phyloP scores from a whole-genome alignment of 192 early-diverging fungal genomes.

The Powellomyces hirtus region DNA sequence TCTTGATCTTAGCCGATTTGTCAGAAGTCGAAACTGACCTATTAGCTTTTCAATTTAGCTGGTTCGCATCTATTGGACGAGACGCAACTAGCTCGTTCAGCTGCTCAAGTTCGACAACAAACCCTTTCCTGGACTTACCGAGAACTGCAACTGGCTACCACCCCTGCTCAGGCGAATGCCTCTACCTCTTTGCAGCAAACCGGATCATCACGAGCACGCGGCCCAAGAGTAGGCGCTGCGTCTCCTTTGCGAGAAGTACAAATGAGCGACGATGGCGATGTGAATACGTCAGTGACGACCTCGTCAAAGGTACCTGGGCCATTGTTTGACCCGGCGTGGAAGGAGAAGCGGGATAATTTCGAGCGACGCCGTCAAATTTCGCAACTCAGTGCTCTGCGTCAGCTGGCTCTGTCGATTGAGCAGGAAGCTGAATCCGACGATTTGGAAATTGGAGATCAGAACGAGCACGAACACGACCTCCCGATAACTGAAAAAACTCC shows the following conservation, averaged over 20 bases:
- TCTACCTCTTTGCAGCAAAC: neutral
- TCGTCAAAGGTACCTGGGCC: too few species aligned
- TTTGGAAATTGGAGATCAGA: neutral
- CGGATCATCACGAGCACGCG: neutral
- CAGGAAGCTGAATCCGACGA: slow-evolving; percentile 5
- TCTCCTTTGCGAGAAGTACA: neutral
- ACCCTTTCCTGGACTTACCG: slow-evolving; percentile 30
- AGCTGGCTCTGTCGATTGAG: slow-evolving; percentile 21
- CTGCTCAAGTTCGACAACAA: slow-evolving; percentile 25
- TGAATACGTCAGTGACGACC: neutral
- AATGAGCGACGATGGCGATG: slow-evolving; percentile 3
- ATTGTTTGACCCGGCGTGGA: neutral
- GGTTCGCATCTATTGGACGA: neutral
- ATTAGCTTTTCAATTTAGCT: neutral
- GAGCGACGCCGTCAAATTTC: slow-evolving; percentile 6
- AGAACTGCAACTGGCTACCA: slow-evolving; percentile 15
- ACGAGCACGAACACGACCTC: neutral
- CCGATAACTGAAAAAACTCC: neutral
- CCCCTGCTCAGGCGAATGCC: neutral
- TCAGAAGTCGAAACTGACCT: neutral
- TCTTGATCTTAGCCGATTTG: neutral
- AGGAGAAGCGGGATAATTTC: slow-evolving; percentile 1
- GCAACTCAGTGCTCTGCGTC: slow-evolving; percentile 27
- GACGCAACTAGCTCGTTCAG: slow-evolving; percentile 5
- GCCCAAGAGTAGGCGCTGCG: neutral